These are phyloP conservation scores for Erodium maritimum DNA, from an alignment of 345 rosid genomes.

Conservation along the genomic window DNA sequence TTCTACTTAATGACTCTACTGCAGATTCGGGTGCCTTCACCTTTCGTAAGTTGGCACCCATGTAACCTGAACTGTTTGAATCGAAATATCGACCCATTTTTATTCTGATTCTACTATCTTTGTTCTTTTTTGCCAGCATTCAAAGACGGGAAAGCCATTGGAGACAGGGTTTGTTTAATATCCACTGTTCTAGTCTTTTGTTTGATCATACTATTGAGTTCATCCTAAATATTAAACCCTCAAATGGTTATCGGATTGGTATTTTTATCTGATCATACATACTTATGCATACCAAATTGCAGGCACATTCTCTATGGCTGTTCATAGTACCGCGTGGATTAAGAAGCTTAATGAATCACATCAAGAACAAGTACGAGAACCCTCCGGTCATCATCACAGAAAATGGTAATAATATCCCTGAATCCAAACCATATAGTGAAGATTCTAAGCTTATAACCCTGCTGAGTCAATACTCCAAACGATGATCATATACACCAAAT, in stretches of 20 bases:
- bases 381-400: constrained; percentile 51
- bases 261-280: too few relatives aligned
- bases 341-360: constrained; percentile 58
- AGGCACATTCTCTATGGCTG: constrained; percentile 66
- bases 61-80: too few relatives aligned
- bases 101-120: constrained; percentile 2
- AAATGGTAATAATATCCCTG: constrained; percentile 50
- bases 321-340: constrained; percentile 56
- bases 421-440: too few relatives aligned
- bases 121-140: constrained; percentile 42
- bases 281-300: too few relatives aligned
- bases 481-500: too few relatives aligned
- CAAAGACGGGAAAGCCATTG: constrained; percentile 38
- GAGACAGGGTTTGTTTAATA: constrained; percentile 59
- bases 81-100: too few relatives aligned
- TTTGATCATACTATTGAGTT: neutral
- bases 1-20: constrained; percentile 44
- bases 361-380: constrained; percentile 50
- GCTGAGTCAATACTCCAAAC: too few relatives aligned
- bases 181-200: neutral
- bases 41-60: constrained; percentile 62
- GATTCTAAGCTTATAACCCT: too few relatives aligned
- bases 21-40: constrained; percentile 77
- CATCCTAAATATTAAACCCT: neutral
- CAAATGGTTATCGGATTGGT: too few relatives aligned